These are phyloP conservation scores for Cladosporium sphaerospermum DNA, from an alignment of 2,329 filamentous ascomycete genomes.

Conservation along the genomic window DNA sequence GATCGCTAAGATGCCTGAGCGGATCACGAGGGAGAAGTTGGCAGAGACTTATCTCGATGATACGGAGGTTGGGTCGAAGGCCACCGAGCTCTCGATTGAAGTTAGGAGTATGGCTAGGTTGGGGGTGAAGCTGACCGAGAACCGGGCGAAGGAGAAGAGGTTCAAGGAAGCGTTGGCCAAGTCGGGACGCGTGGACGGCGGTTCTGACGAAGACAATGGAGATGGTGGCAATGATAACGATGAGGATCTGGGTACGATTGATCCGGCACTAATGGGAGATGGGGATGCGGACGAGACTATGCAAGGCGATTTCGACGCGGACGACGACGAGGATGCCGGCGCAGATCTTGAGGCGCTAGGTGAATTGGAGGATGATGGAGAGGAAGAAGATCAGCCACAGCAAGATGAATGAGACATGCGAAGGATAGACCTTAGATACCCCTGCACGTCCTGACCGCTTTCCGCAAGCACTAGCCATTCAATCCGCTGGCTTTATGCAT, in stretches of 20 bases:
- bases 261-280: background rate
- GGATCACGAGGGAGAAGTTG: constrained; percentile 15
- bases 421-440: background rate
- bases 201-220: constrained; percentile 9
- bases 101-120: constrained; percentile 10
- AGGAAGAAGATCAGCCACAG: background rate
- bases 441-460: background rate
- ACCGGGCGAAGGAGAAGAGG: constrained; percentile 12
- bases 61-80: constrained; percentile 4
- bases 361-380: background rate
- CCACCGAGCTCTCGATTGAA: constrained; percentile 4
- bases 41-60: constrained; percentile 8
- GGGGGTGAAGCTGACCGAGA: constrained; percentile 13
- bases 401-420: background rate
- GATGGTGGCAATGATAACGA: background rate
- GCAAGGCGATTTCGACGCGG: constrained; percentile 1
- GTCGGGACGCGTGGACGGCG: background rate
- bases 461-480: background rate
- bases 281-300: constrained; percentile 7
- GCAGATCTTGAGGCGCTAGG: background rate
- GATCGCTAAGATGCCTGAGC: constrained; percentile 17
- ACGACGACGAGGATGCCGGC: background rate
- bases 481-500: background rate
- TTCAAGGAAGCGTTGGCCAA: constrained; percentile 2
- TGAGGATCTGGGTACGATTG: constrained; percentile 1